These are phyloP conservation scores for Ascochyta clinopodiicola DNA, from an alignment of 2,329 filamentous ascomycete species.

Conservation along the genomic window DNA sequence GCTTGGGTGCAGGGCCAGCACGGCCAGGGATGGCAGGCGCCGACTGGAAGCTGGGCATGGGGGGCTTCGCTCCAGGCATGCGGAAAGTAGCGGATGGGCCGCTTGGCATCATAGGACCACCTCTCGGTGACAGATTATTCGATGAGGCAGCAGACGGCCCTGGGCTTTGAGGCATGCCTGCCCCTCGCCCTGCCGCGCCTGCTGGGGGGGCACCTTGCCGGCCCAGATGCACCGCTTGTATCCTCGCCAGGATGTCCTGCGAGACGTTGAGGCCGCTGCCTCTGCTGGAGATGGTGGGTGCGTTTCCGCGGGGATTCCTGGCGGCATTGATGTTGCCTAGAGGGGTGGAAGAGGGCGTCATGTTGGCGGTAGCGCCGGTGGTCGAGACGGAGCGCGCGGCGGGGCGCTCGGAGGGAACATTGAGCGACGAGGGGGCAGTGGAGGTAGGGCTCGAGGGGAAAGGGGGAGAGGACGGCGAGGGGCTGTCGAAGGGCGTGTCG, in stretches of 20 bases:
- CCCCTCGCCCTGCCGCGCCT: constrained; percentile 32
- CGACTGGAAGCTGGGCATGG: constrained; percentile 53
- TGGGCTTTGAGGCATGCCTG: constrained; percentile 34
- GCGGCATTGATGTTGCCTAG: constrained; percentile 77
- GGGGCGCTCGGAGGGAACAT: constrained; percentile 49
- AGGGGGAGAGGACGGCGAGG: constrained; percentile 40
- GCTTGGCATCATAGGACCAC: constrained; percentile 38
- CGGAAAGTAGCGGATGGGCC: constrained; percentile 54
- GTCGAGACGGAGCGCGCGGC: constrained; percentile 67
- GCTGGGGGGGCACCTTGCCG: constrained; percentile 63
- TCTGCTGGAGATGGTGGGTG: constrained; percentile 53
- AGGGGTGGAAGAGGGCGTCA: constrained; percentile 85
- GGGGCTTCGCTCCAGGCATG: constrained; percentile 49
- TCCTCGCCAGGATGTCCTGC: constrained; percentile 70
- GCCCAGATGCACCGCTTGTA: constrained; percentile 73
- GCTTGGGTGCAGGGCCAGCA: constrained; percentile 55
- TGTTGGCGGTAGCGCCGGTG: constrained; percentile 55
- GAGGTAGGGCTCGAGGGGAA: constrained; percentile 30
- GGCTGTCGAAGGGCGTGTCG: constrained; percentile 41
- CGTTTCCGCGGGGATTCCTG: constrained; percentile 57
- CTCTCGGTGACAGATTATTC: constrained; percentile 20
- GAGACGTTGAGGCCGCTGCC: constrained; percentile 60
- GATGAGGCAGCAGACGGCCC: constrained; percentile 26
- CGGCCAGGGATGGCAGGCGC: constrained; percentile 57
- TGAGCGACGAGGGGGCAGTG: constrained; percentile 27